Evolutionary conservation across 1,139 yeast species (phyloP), one percentile per base, ranked within the genome.

Genomic region (Yamadazyma diddensiae): DNA sequence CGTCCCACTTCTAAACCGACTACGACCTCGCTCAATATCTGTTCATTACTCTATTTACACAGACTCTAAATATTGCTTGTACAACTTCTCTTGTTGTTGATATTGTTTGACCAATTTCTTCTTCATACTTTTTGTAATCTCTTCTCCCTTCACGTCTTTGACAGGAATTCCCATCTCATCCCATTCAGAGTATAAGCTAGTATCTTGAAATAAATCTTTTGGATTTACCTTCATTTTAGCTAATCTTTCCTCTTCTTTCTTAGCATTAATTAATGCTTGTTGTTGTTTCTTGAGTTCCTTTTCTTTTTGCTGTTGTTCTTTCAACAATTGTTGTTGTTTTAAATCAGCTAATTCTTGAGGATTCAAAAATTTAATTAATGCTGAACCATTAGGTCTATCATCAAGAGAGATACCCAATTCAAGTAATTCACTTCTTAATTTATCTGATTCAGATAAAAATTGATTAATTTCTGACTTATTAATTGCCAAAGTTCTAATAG

Each of bases 111-210:
- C 59, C 45, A 90, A 67, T 62, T 90, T 90, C 73, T 92, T 92
- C 41, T 69, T 69, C 67, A 81, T 78, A 54, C 95, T 84, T 65
- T 92, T 92, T 31, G 94, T 74, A n/a, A 90, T 71, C 36, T 88
- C 95, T 48, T 81, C 87, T 7, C 97, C 98, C 11, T 76, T 77
- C 26, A 62, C 70, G 42, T 82, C 88, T 52, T 79, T 80, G 1
- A 79, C 69, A 11, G 99, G 99, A 15, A 92, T 39, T 1, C 99
- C 99, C 23, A 70, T 61, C 19, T 73, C 90, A 52, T 92, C 97
- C 85, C 94, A 92, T 50, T 76, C 84, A 6, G 77, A 59, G 55
- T 77, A 92, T 35, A 73, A 65, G 4, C 53, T 37, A n/a, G 46
- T 40, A 37, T 74, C 74, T 49, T 70, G 73, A 62, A 90, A 92